Evolutionary conservation across 305 asterid genomes (phyloP).

Genomic region (Petunia hybrid): DNA sequence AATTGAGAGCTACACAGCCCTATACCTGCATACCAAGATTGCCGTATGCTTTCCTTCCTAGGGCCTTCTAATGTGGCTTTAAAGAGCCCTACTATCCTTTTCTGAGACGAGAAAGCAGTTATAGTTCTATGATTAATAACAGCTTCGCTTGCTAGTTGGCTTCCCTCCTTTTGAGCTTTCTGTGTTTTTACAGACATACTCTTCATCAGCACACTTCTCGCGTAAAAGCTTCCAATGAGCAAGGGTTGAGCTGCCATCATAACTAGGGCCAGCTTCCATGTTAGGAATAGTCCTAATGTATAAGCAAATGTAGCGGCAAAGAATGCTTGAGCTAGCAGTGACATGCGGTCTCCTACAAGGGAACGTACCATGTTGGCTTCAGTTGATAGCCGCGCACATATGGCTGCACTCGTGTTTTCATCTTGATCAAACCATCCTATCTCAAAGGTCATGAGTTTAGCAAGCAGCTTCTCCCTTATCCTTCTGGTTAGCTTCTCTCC

Average conservation of each 20-base stretch:
- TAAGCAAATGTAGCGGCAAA: conserved; percentile 80
- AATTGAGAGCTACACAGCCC: conserved; percentile 80
- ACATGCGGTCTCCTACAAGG: conserved; percentile 81
- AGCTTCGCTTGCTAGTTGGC: conserved; percentile 85
- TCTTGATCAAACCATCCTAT: conserved; percentile 82
- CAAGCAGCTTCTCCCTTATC: conserved; percentile 65
- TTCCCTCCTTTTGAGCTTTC: conserved; percentile 74
- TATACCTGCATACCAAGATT: conserved; percentile 72
- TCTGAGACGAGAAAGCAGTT: conserved; percentile 80
- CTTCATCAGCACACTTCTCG: conserved; percentile 69
- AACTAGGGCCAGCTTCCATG: conserved; percentile 77
- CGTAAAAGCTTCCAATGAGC: conserved; percentile 80
- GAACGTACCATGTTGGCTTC: conserved; percentile 80
- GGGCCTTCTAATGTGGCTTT: conserved; percentile 65
- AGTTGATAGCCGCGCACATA: conserved; percentile 66
- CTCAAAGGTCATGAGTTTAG: conserved; percentile 69
- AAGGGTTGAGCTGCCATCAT: conserved; percentile 92
- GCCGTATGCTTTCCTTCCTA: conserved; percentile 68
- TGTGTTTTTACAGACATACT: conserved; percentile 67
- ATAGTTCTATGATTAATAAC: conserved; percentile 75
- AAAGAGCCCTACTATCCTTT: conserved; percentile 58
- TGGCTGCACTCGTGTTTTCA: conserved; percentile 76
- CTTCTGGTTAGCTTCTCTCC: conserved; percentile 74
- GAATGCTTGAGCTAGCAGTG: conserved; percentile 68
- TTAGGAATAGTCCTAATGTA: conserved; percentile 64